phyloP scores from a whole-genome alignment of 208 protist genomes.

The Naegleria lovaniensis region DNA sequence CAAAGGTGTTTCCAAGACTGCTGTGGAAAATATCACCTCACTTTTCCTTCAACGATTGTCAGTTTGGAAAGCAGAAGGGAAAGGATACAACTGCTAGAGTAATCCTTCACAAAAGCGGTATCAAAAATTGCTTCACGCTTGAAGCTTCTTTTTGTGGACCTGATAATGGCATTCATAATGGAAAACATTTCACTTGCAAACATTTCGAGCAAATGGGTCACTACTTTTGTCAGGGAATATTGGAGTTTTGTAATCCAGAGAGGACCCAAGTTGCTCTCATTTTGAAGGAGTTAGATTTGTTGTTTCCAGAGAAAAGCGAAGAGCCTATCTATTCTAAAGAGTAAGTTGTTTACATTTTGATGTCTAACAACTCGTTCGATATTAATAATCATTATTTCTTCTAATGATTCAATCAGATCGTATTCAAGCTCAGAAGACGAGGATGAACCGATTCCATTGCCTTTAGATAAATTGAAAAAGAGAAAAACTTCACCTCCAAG shows the following conservation, averaged over 20 bases:
- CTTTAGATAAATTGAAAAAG: background rate
- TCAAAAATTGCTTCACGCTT: slow-evolving; percentile 46
- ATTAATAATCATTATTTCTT: background rate
- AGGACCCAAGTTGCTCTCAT: slow-evolving; percentile 26
- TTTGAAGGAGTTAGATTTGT: slow-evolving; percentile 27
- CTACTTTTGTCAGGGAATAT: slow-evolving; percentile 34
- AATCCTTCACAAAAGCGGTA: slow-evolving; percentile 26
- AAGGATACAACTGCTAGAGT: slow-evolving; percentile 42
- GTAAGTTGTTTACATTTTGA: background rate
- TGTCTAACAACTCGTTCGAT: background rate
- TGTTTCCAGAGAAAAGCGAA: slow-evolving; percentile 21
- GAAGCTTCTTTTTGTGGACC: slow-evolving; percentile 46
- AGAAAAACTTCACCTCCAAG: background rate
- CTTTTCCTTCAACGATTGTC: slow-evolving; percentile 38
- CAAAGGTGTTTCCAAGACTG: slow-evolving; percentile 29
- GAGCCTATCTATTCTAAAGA: background rate
- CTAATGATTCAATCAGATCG: background rate
- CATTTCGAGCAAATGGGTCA: slow-evolving; percentile 40
- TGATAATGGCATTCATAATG: slow-evolving; percentile 22
- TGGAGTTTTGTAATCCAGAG: slow-evolving; percentile 41
- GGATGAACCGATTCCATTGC: background rate
- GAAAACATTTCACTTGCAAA: slow-evolving; percentile 29
- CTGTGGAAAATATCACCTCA: slow-evolving; percentile 25
- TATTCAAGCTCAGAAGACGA: background rate
- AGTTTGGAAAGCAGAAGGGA: slow-evolving; percentile 39